Conservation (phyloP, 2,329 filamentous ascomycete genomes). For the Ambrosiella xylebori region DNA sequence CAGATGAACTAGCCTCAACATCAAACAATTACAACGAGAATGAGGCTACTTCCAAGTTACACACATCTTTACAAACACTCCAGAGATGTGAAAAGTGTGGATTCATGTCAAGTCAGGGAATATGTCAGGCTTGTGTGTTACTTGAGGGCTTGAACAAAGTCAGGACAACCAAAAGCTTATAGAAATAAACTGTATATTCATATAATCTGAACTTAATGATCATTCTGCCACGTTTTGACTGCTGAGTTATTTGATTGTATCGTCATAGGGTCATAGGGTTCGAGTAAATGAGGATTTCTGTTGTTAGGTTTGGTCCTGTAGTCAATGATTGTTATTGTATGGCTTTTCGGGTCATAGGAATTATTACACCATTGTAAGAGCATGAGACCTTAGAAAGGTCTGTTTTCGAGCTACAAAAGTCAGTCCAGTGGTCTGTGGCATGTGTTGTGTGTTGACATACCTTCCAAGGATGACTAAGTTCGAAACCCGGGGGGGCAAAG, state of each 20-base stretch:
- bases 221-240: background rate
- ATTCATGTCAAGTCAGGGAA: constrained; percentile 83
- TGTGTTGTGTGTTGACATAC: constrained; percentile 21
- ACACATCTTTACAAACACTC: constrained; percentile 46
- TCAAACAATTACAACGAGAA: background rate
- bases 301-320: background rate
- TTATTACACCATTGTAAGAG: no score
- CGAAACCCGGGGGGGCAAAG: constrained; percentile 40
- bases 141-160: constrained; percentile 84
- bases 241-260: background rate
- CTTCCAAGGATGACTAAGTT: constrained; percentile 47
- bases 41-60: background rate
- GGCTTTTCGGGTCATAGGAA: no score
- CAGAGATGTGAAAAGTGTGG: constrained; percentile 77
- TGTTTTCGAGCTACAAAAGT: background rate
- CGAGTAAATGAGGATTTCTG: no score
- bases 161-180: constrained; percentile 19
- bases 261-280: background rate
- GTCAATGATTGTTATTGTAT: no score
- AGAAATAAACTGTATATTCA: background rate
- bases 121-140: constrained; percentile 86
- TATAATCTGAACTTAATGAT: constrained; percentile 1
- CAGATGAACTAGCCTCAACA: background rate
- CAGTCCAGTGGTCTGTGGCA: background rate
- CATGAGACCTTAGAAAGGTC: background rate